Percentiles rank a stretch among this genome's conserved stretches.
Evolutionary conservation across 176 grass and related monocot genomes (phyloP).

Genomic region (Carex pumila): DNA sequence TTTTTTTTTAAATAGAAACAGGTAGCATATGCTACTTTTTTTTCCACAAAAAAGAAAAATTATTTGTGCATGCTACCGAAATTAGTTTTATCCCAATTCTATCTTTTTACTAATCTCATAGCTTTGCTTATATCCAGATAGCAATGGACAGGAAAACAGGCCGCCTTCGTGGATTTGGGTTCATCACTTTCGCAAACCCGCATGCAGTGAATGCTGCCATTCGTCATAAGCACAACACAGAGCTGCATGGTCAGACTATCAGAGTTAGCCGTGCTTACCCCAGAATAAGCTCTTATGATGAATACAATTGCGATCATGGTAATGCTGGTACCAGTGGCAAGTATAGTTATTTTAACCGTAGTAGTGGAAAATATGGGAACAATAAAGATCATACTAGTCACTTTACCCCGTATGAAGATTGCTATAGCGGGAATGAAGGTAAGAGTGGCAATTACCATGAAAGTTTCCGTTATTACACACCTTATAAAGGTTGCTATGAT

Average conservation of each 20-base stretch:
- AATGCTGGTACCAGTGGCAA: constrained; percentile 13
- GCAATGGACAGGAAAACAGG: constrained; percentile 68
- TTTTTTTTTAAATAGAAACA: too few species aligned
- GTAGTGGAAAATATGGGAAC: neutral
- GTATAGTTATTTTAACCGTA: neutral
- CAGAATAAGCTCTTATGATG: constrained; percentile 54
- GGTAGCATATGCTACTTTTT: too few species aligned
- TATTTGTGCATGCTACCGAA: neutral
- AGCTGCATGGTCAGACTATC: constrained; percentile 62
- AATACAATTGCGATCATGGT: constrained; percentile 36
- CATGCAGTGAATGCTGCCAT: constrained; percentile 52
- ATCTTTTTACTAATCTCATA: constrained; percentile 12
- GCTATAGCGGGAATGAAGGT: neutral
- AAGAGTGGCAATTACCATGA: neutral
- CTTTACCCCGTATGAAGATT: neutral
- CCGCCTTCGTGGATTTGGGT: constrained; percentile 76
- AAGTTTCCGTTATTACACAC: neutral
- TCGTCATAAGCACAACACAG: constrained; percentile 54
- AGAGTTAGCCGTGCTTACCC: constrained; percentile 72
- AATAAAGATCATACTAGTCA: neutral
- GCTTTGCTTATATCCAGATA: constrained; percentile 38
- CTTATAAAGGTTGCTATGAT: constrained; percentile 27
- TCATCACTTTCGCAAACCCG: constrained; percentile 65
- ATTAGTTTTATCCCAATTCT: neutral
- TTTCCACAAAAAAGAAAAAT: neutral